Conservation (phyloP, 2,329 filamentous ascomycete genomes). For the Cladosporium sp. region DNA sequence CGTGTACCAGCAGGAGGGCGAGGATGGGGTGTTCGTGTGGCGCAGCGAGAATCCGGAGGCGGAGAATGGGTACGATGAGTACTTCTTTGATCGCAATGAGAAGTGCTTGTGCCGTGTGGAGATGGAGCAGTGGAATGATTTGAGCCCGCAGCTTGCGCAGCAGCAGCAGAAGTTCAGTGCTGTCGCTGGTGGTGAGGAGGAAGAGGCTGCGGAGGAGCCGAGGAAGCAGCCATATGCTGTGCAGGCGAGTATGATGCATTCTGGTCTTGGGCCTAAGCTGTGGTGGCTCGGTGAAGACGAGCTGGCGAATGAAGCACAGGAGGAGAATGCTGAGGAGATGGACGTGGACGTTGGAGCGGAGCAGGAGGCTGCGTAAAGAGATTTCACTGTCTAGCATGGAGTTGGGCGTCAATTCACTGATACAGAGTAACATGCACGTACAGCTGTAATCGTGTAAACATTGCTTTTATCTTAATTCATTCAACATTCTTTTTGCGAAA, state of each 20-base stretch:
- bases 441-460: neutral
- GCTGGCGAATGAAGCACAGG: conserved; percentile 13
- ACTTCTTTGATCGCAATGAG: conserved; percentile 89
- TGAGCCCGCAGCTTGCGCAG: conserved; percentile 76
- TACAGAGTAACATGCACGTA: too few species aligned
- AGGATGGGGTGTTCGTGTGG: conserved; percentile 60
- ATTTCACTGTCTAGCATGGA: conserved; percentile 6
- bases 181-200: conserved; percentile 44
- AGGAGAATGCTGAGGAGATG: conserved; percentile 27
- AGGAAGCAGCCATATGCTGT: conserved; percentile 69
- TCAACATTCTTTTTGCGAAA: conserved; percentile 10
- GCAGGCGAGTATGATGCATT: conserved; percentile 45
- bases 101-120: conserved; percentile 82
- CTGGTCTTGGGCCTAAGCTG: conserved; percentile 44
- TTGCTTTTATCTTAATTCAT: conserved; percentile 5
- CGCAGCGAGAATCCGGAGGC: conserved; percentile 57
- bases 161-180: conserved; percentile 29
- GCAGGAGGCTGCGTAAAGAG: conserved; percentile 1
- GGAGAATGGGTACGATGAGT: conserved; percentile 50
- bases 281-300: conserved; percentile 40
- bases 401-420: neutral
- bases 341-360: conserved; percentile 13
- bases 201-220: conserved; percentile 49
- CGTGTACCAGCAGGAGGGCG: conserved; percentile 48
- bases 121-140: conserved; percentile 86